Evolutionary conservation across 257 asterid species (phyloP), one percentile per base, ranked within the genome.

Genomic region (Capsicum baccatum): DNA sequence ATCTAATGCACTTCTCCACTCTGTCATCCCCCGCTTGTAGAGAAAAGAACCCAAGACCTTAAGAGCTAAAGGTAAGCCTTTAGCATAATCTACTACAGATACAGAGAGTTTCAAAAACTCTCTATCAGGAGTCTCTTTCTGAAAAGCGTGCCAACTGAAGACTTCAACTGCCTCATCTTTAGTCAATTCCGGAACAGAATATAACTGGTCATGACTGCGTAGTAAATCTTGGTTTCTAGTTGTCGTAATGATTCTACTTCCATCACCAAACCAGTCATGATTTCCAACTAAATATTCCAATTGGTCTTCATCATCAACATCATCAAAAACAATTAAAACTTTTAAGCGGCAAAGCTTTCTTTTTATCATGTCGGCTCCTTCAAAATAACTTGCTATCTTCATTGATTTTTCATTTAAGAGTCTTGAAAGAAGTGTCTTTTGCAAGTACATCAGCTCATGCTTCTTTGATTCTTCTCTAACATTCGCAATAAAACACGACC

Each of bases 91-190:
- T 44, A 44, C 8, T 44, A 44, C 48, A 44, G 48, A 44, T 6
- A 0, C 8, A 1, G 50, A 33, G 74, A 35, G 47, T 17, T 62
- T n/a, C 4, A 3, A 21, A 37, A 39, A 59, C 11, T 55, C 52
- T 16, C 21, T 55, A 26, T 11, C 56, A 8, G 58, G 76, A 59
- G 37, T 9, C 26, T 21, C 1, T 19, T 81, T 42, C 74, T 81
- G 62, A 35, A 81, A 81, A n/a, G 84, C 74, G 42, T 81, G 55
- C 74, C 48, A 39, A 42, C 73, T 57, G 6, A 81, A 81, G 14
- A 81, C 76, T 59, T 81, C 39, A 37, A 81, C n/a, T 3, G 73
- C 70, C 63, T 81, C 84, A 39, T 15, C 39, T n/a, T 7, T 52
- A 17, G 47, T 54, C 55, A 81, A 33, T 5, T 35, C 58, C 37